Conservation (phyloP, 2,329 filamentous ascomycete species). For the Diplodia corticola region DNA sequence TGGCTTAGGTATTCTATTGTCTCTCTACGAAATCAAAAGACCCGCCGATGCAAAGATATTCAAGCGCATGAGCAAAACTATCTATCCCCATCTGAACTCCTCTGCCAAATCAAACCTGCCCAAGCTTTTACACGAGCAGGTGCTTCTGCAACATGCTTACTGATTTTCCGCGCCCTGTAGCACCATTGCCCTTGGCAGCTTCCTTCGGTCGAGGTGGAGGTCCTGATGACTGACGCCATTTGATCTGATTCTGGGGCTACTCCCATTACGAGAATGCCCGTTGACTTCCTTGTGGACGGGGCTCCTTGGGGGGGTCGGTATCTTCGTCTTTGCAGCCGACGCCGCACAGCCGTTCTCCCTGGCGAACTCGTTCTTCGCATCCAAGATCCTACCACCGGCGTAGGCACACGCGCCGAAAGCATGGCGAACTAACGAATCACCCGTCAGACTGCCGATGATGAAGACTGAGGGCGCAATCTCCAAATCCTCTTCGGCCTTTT, state of each 20-base stretch:
- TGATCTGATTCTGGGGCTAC: constrained; percentile 31
- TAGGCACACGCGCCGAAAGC: constrained; percentile 61
- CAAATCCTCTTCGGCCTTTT: constrained; percentile 53
- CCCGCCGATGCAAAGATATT: not conserved
- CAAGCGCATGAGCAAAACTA: not conserved
- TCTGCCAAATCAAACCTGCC: not conserved
- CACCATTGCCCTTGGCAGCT: constrained; percentile 34
- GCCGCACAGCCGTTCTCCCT: constrained; percentile 27
- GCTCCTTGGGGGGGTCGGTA: constrained; percentile 21
- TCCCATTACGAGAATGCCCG: constrained; percentile 23
- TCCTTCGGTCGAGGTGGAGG: constrained; percentile 40
- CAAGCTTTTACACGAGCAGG: not conserved
- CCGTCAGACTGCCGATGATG: constrained; percentile 60
- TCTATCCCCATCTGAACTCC: constrained; percentile 2
- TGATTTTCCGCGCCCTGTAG: constrained; percentile 26
- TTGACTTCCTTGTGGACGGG: not conserved
- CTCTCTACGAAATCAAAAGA: not conserved
- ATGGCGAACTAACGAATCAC: constrained; percentile 61
- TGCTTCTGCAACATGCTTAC: not conserved
- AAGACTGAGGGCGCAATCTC: constrained; percentile 57
- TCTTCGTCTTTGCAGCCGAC: constrained; percentile 10
- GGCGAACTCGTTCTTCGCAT: constrained; percentile 29
- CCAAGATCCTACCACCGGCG: constrained; percentile 54
- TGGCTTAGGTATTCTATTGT: not conserved
- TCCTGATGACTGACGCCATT: constrained; percentile 39